Evolutionary conservation across 768 basidiomycete species (phyloP).

Genomic region (Termitomyces sp.): DNA sequence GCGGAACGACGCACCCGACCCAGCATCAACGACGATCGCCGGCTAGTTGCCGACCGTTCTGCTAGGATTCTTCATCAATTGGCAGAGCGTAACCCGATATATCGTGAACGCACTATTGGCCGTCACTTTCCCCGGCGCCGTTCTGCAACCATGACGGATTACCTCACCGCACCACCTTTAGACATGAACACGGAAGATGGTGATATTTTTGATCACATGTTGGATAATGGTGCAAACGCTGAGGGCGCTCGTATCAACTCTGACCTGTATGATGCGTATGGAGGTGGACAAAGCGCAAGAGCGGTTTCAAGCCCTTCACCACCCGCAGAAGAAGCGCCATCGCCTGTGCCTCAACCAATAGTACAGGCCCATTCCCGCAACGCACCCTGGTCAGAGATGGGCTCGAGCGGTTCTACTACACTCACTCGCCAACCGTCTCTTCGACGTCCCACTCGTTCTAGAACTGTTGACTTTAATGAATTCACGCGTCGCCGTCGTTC

Average conservation of each 20-base stretch:
- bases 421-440: conserved; percentile 56
- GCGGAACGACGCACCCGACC: conserved; percentile 64
- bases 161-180: conserved; percentile 44
- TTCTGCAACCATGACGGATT: conserved; percentile 42
- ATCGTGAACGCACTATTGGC: conserved; percentile 33
- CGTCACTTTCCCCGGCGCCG: conserved; percentile 33
- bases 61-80: conserved; percentile 56
- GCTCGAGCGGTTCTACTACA: conserved; percentile 18
- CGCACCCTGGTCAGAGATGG: conserved; percentile 28
- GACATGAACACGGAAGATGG: conserved; percentile 62
- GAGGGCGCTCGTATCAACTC: conserved; percentile 57
- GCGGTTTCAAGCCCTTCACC: conserved; percentile 27
- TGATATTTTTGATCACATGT: conserved; percentile 48
- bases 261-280: conserved; percentile 63
- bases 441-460: conserved; percentile 49
- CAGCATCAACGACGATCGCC: conserved; percentile 51
- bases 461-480: conserved; percentile 67
- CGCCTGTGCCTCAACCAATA: conserved; percentile 14
- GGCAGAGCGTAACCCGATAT: conserved; percentile 46
- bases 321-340: conserved; percentile 25
- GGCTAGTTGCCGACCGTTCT: conserved; percentile 63
- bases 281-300: conserved; percentile 13
- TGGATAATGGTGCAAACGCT: conserved; percentile 31
- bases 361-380: conserved; percentile 16
- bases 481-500: conserved; percentile 64